Evolutionary conservation across 495 filamentous ascomycete genomes (phyloP).

Genomic region (Daldinia caldariorum): DNA sequence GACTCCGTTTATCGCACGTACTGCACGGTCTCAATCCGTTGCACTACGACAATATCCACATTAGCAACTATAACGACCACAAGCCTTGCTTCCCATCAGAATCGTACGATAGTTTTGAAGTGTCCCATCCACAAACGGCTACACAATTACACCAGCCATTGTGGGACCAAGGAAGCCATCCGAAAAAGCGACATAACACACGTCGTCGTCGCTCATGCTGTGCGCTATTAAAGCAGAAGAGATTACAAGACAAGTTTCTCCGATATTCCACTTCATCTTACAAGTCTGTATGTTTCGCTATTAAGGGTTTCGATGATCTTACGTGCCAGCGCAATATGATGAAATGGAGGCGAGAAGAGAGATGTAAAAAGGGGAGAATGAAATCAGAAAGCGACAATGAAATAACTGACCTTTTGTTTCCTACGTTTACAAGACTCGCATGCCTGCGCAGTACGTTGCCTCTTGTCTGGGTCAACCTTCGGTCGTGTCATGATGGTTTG

Average conservation of each 20-base stretch:
- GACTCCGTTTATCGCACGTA: slow-evolving; percentile 68
- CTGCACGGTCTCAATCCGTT: slow-evolving; percentile 76
- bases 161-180: slow-evolving; percentile 34
- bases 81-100: slow-evolving; percentile 17
- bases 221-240: slow-evolving; percentile 16
- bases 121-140: slow-evolving; percentile 34
- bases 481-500: slow-evolving; percentile 66
- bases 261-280: slow-evolving; percentile 9
- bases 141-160: slow-evolving; percentile 36
- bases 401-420: slow-evolving; percentile 73
- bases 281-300: slow-evolving; percentile 1
- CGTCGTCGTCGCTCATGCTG: slow-evolving; percentile 29
- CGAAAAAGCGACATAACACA: slow-evolving; percentile 28
- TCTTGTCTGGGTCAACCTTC: slow-evolving; percentile 70
- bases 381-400: not conserved
- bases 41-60: slow-evolving; percentile 57
- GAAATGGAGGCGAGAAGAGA: slow-evolving; percentile 28
- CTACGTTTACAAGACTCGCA: slow-evolving; percentile 82
- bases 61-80: slow-evolving; percentile 33
- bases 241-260: slow-evolving; percentile 11
- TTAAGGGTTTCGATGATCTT: slow-evolving; percentile 9
- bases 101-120: slow-evolving; percentile 21
- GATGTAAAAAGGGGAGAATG: slow-evolving; percentile 19
- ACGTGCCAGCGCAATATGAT: slow-evolving; percentile 14
- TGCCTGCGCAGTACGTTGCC: slow-evolving; percentile 71